Base-by-base conservation (phyloP, 176 grass and related monocot species). In the Paspalum notatum region DNA sequence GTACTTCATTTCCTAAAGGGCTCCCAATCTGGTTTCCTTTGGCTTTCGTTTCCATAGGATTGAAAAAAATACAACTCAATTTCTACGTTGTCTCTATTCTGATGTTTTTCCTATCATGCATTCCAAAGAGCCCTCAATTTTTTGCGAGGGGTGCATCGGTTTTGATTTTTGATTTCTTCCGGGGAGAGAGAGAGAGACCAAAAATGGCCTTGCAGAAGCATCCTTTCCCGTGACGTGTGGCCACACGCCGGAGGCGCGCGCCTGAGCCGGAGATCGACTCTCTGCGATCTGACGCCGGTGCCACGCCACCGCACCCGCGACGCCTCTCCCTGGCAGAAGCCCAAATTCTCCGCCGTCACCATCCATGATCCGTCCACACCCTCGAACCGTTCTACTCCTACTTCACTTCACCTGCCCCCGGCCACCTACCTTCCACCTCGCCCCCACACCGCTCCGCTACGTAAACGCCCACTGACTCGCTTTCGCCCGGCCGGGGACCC, bases 381-480 rank as follows among this genome's bases (percentile, higher is more conserved):
- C 13, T 55, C 66, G 64, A 69, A 58, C 51, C 64, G 50, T 38
- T 69, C 51, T 57, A 11, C 44, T 7, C 38, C 37, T 6, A 22
- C 37, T 24, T 12, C 5, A 14, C 41, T 12, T 5, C 20, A 10
- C 26, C 8, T 17, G 26, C 62, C 40, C 11, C 10, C 17, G 17
- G 12, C 27, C 66, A 25, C 53, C 16, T 1, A 66, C 21, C 20
- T 27, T 41, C 37, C 24, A 62, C 65, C 55, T 61, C 24, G 43
- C 63, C 47, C 11, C 50, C 52, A 12, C 59, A 16, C 8, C 27
- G 13, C 66, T n/a, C 8, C 27, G 13, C 66, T n/a, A 3, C 37
- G 52, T 75, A 24, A 74, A 65, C 49, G 22, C 79, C 44, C 69
- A 27, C 59, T 47, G 12, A 49, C 50, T 38, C 48, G 65, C 74